A percentile compares a stretch with the other conserved stretches of the same genome.
phyloP scores from a whole-genome alignment of 116 monocot species.

The Posidonia oceanica region DNA sequence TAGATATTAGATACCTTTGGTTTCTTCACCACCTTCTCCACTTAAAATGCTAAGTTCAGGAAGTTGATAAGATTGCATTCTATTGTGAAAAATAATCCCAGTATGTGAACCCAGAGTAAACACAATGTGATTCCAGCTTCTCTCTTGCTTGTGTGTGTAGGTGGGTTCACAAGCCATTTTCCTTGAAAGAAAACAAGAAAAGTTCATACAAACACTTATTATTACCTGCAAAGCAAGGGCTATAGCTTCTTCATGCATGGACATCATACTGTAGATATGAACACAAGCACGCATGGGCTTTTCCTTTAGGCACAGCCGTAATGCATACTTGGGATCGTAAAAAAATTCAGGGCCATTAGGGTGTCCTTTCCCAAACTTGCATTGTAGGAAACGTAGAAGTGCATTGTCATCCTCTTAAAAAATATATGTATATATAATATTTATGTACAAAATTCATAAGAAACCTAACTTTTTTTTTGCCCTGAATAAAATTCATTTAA shows the following conservation, averaged over 20 bases:
- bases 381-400: slow-evolving; percentile 81
- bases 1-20: no score
- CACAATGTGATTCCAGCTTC: no score
- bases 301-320: slow-evolving; percentile 86
- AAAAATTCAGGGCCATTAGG: slow-evolving; percentile 63
- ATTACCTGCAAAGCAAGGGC: slow-evolving; percentile 96
- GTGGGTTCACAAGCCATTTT: no score
- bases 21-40: no score
- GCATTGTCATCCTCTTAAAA: slow-evolving; percentile 89
- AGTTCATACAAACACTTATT: neutral
- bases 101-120: no score
- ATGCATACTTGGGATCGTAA: slow-evolving; percentile 97
- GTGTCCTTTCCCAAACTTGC: slow-evolving; percentile 77
- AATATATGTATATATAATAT: neutral
- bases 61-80: no score
- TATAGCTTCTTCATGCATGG: slow-evolving; percentile 99
- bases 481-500: no score
- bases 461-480: no score
- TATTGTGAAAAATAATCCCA: no score
- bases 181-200: neutral
- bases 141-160: no score
- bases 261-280: slow-evolving; percentile 99
- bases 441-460: no score
- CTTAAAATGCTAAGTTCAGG: no score
- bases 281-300: slow-evolving; percentile 97